Percentiles rank a stretch among this genome's conserved stretches.
phyloP scores from a whole-genome alignment of 2,329 filamentous ascomycete genomes.

The Colletotrichum agaves region DNA sequence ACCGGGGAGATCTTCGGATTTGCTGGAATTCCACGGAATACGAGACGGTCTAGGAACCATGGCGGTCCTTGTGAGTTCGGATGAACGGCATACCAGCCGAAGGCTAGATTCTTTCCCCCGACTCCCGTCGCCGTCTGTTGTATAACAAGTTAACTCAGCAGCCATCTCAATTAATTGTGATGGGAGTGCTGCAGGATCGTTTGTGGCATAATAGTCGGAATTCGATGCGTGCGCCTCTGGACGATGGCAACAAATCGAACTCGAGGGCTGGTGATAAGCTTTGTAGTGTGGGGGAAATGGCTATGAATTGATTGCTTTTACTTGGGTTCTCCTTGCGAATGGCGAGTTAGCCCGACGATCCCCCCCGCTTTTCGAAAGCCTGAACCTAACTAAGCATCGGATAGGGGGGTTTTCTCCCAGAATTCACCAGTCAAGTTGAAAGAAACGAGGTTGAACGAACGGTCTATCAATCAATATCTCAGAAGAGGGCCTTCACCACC shows the following conservation, averaged over 20 bases:
- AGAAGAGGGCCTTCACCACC: too few relatives aligned
- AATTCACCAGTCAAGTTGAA: too few relatives aligned
- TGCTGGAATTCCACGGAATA: neutral
- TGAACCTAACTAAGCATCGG: too few relatives aligned
- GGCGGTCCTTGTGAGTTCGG: neutral
- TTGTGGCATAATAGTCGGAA: neutral
- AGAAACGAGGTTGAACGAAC: too few relatives aligned
- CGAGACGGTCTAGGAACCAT: neutral
- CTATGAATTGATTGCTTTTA: neutral
- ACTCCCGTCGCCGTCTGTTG: neutral
- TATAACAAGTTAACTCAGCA: neutral
- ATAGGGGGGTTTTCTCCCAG: too few relatives aligned
- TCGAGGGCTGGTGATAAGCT: neutral
- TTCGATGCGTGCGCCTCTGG: neutral
- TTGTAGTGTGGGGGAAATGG: neutral
- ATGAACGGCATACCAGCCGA: slow-evolving; percentile 11
- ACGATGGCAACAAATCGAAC: neutral
- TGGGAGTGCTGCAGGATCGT: neutral
- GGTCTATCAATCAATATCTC: too few relatives aligned
- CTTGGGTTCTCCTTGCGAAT: neutral
- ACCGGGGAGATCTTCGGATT: neutral
- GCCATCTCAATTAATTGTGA: neutral
- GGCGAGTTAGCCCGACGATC: neutral
- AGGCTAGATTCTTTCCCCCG: neutral
- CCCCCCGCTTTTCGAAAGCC: too few relatives aligned